phyloP scores from a whole-genome alignment of 1,284 basidiomycete species.

The Inonotus obliquus region DNA sequence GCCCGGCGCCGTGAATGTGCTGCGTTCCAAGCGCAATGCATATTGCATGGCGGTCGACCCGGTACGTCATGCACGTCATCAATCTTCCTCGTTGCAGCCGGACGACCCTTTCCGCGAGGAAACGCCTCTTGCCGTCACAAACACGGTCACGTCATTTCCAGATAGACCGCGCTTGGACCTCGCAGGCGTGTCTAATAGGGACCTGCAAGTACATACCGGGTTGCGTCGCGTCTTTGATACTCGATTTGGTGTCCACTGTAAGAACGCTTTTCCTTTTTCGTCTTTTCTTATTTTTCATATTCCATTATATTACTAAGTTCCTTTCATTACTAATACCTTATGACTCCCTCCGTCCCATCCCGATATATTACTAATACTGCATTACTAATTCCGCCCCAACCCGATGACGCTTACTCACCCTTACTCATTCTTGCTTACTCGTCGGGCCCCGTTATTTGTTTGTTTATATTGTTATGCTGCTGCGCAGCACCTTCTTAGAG shows the following conservation, averaged over 20 bases:
- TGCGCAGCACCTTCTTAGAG: too few relatives aligned
- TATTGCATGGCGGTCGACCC: not conserved
- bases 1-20: not conserved
- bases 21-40: not conserved
- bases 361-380: too few relatives aligned
- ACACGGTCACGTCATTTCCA: slow-evolving; percentile 33
- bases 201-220: slow-evolving; percentile 17
- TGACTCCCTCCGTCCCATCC: too few relatives aligned
- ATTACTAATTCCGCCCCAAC: too few relatives aligned
- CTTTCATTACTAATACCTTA: too few relatives aligned
- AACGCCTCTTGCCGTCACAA: slow-evolving; percentile 26
- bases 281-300: too few relatives aligned
- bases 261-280: too few relatives aligned
- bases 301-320: too few relatives aligned
- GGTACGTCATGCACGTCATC: not conserved
- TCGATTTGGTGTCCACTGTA: slow-evolving; percentile 39
- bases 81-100: not conserved
- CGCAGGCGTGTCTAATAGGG: not conserved
- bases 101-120: not conserved
- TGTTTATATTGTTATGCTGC: too few relatives aligned
- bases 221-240: slow-evolving; percentile 39
- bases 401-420: too few relatives aligned
- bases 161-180: slow-evolving; percentile 31
- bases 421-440: too few relatives aligned
- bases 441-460: too few relatives aligned